These are phyloP conservation scores for Phytophthora cryptogea DNA, from an alignment of 352 stramenopile species.

Conservation along the genomic window DNA sequence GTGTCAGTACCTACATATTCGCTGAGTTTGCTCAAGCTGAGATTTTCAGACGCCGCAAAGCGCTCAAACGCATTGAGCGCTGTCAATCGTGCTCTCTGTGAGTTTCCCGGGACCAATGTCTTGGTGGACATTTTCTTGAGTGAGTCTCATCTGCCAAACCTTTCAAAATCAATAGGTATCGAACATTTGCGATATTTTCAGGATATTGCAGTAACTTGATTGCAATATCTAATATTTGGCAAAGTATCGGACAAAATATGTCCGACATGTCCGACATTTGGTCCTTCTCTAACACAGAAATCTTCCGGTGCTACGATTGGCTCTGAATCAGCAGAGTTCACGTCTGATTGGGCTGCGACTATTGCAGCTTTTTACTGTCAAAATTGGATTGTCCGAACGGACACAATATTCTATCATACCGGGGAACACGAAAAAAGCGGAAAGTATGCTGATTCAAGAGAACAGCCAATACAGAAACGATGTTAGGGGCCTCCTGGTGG, in stretches of 20 bases:
- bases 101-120: not conserved
- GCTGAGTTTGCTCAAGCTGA: not conserved
- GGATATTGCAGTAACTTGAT: not conserved
- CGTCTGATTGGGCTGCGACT: too few species aligned
- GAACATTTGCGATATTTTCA: not conserved
- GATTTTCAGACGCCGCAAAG: not conserved
- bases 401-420: too few species aligned
- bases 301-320: too few species aligned
- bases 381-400: too few species aligned
- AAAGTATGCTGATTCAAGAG: too few species aligned
- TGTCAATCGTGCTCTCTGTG: not conserved
- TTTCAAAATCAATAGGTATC: not conserved
- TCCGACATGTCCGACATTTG: too few species aligned
- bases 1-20: not conserved
- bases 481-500: too few species aligned
- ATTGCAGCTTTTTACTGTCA: too few species aligned
- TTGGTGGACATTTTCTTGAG: conserved; percentile 1
- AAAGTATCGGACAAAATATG: not conserved
- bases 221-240: not conserved
- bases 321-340: too few species aligned
- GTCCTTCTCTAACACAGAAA: too few species aligned
- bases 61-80: not conserved
- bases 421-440: too few species aligned
- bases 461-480: too few species aligned
- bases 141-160: not conserved